Conservation (phyloP, 805 yeast species). For the Dipodascopsis tothii region DNA sequence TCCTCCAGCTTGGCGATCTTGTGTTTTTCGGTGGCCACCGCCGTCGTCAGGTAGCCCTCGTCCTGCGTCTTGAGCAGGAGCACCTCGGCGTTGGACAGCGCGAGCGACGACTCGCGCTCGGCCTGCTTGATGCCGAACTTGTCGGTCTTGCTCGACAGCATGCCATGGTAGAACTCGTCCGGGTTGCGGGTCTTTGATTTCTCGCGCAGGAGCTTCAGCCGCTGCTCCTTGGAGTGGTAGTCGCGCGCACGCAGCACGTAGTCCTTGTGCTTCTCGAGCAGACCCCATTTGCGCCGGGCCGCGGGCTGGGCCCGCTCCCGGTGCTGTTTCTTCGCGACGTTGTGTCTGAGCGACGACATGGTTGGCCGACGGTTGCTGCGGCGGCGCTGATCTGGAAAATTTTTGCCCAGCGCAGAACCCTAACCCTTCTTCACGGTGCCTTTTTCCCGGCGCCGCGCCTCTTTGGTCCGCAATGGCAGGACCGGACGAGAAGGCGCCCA, state of each 20-base stretch:
- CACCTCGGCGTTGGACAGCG: constrained; percentile 54
- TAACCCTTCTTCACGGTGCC: background rate
- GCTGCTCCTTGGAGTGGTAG: constrained; percentile 51
- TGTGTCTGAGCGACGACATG: constrained; percentile 78
- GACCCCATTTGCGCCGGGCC: constrained; percentile 67
- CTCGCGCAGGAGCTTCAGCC: constrained; percentile 59
- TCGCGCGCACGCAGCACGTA: constrained; percentile 62
- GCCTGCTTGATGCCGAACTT: constrained; percentile 40
- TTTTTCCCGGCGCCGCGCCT: too few relatives aligned
- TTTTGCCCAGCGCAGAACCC: too few relatives aligned
- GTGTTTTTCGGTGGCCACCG: constrained; percentile 59
- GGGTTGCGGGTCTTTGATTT: constrained; percentile 75
- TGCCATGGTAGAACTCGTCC: constrained; percentile 93
- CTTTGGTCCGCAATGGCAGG: background rate
- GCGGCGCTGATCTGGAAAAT: too few relatives aligned
- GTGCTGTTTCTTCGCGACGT: constrained; percentile 93
- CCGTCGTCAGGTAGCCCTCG: constrained; percentile 70
- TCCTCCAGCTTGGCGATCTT: constrained; percentile 52
- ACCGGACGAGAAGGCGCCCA: background rate
- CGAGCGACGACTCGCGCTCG: constrained; percentile 45
- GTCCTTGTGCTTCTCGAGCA: constrained; percentile 88
- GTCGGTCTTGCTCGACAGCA: constrained; percentile 61
- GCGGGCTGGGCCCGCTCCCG: constrained; percentile 84
- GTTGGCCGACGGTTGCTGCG: too few relatives aligned
- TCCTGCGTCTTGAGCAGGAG: constrained; percentile 80